These are phyloP conservation scores for Avena atlantica DNA, from an alignment of 176 grass and related monocot species.

Conservation along the genomic window DNA sequence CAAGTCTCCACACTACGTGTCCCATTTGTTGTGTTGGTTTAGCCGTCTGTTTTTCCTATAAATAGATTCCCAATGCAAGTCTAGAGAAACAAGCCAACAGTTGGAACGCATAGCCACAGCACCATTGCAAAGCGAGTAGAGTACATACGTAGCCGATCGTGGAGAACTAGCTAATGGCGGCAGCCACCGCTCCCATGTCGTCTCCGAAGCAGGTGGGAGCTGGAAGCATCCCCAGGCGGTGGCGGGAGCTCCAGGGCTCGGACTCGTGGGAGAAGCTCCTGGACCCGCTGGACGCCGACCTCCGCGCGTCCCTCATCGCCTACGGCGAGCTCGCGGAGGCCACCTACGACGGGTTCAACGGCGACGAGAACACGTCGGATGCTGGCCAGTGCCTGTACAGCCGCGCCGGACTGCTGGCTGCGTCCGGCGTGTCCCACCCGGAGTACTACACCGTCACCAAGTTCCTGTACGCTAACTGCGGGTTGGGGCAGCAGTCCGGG, in stretches of 20 bases:
- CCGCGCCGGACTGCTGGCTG: constrained; percentile 39
- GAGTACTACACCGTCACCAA: constrained; percentile 63
- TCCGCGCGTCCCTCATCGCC: constrained; percentile 59
- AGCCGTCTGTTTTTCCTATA: not conserved
- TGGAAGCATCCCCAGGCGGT: constrained; percentile 60
- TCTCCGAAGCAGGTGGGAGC: constrained; percentile 37
- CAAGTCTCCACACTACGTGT: too few species aligned
- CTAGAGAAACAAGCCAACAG: not conserved
- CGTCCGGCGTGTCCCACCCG: constrained; percentile 24
- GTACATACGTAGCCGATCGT: not conserved
- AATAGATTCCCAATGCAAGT: not conserved
- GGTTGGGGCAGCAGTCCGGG: not conserved
- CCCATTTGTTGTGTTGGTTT: too few species aligned
- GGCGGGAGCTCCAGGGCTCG: constrained; percentile 70
- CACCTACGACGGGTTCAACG: constrained; percentile 71
- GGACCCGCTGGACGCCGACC: constrained; percentile 66
- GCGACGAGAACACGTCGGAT: constrained; percentile 56
- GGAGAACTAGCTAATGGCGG: not conserved
- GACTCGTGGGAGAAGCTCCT: constrained; percentile 61
- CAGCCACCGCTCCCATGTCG: not conserved
- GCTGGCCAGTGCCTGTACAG: constrained; percentile 59
- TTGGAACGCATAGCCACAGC: not conserved
- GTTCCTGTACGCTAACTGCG: constrained; percentile 76
- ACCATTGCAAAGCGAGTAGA: too few species aligned
- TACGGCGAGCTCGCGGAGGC: constrained; percentile 77